Evolutionary conservation across 208 protist species (phyloP).

Genomic region (Lotmaria passim): DNA sequence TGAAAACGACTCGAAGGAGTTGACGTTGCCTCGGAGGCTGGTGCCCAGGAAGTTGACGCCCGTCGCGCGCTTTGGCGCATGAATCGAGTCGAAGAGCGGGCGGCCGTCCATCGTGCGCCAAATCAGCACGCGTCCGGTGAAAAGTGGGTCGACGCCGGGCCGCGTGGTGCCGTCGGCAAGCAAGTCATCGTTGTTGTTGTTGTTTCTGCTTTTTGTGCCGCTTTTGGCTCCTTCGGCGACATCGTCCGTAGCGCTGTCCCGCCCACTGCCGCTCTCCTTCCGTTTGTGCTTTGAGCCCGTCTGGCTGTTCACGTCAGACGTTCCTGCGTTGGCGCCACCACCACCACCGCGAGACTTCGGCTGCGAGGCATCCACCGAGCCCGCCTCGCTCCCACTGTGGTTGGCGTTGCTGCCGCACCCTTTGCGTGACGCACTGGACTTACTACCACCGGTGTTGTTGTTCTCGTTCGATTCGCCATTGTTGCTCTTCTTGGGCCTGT

Average conservation of each 20-base stretch:
- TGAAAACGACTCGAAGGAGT: neutral
- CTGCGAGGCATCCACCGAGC: neutral
- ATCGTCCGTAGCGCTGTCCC: neutral
- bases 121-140: constrained; percentile 42
- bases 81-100: constrained; percentile 33
- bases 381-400: constrained; percentile 1
- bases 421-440: neutral
- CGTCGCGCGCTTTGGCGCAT: neutral
- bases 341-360: neutral
- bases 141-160: constrained; percentile 24
- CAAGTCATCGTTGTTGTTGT: constrained; percentile 10
- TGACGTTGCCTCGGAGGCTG: neutral
- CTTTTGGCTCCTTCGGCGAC: too few relatives aligned
- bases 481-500: constrained; percentile 22
- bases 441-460: neutral
- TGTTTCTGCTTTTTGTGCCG: constrained; percentile 27
- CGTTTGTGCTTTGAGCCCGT: neutral
- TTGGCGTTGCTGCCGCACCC: neutral
- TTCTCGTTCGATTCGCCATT: neutral
- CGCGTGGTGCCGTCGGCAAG: constrained; percentile 1
- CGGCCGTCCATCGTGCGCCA: constrained; percentile 37
- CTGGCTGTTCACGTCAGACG: neutral
- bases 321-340: neutral
- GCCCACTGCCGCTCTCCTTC: constrained; percentile 1
- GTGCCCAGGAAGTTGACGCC: neutral